These are phyloP conservation scores for Alnus glutinosa DNA, from an alignment of 306 rosid species.

Conservation along the genomic window DNA sequence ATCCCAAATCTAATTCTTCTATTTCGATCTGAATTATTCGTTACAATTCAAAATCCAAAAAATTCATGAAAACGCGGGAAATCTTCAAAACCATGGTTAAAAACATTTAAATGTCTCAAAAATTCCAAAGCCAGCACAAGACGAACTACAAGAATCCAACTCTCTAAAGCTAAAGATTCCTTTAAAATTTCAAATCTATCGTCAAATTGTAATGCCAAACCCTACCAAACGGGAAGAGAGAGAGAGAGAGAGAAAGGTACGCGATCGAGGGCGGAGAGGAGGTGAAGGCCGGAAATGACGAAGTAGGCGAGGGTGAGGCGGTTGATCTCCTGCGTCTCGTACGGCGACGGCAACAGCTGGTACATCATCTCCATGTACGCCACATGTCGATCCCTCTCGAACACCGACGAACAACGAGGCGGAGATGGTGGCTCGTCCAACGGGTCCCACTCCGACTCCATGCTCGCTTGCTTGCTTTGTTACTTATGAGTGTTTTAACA, in stretches of 20 bases:
- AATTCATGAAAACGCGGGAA: too few species aligned
- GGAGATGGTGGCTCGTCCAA: constrained; percentile 27
- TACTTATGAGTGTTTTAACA: not conserved
- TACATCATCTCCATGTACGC: constrained; percentile 68
- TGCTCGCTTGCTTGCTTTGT: not conserved
- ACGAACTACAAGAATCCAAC: not conserved
- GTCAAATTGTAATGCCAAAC: not conserved
- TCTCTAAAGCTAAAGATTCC: not conserved
- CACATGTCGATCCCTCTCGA: constrained; percentile 66
- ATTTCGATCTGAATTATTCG: too few species aligned
- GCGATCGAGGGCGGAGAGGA: constrained; percentile 55
- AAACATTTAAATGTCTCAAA: not conserved
- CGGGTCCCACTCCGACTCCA: constrained; percentile 28
- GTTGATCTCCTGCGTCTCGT: constrained; percentile 76
- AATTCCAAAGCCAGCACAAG: not conserved
- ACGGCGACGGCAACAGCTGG: constrained; percentile 58
- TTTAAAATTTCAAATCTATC: too few species aligned
- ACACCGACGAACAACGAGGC: constrained; percentile 4
- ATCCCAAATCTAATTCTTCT: too few species aligned
- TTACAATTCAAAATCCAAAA: too few species aligned
- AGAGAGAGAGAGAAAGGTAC: constrained; percentile 28
- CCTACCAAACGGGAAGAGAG: not conserved
- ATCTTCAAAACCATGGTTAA: not conserved
- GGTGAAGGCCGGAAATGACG: constrained; percentile 75
- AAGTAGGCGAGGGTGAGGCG: constrained; percentile 94